Percentiles rank a stretch among this genome's conserved stretches.
Evolutionary conservation across 345 rosid genomes (phyloP).

Genomic region (Physaria fendleri): DNA sequence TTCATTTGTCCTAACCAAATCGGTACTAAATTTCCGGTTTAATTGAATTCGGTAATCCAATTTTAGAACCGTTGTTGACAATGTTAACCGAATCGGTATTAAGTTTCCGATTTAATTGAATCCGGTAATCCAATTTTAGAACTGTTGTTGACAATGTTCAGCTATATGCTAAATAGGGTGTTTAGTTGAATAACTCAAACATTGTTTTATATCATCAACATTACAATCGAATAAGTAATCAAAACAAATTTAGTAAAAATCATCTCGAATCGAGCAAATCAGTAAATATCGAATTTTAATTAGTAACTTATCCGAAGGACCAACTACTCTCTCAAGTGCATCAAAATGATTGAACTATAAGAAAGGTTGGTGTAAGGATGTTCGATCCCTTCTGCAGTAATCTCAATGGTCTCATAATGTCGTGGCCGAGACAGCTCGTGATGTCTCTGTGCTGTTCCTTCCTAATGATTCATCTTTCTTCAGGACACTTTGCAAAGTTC

Average conservation of each 20-base stretch:
- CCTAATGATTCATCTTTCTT: constrained; percentile 35
- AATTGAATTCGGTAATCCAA: not conserved
- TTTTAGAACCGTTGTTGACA: not conserved
- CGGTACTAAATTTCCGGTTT: constrained; percentile 15
- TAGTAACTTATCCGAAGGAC: no score
- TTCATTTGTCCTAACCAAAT: constrained; percentile 19
- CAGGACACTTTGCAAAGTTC: constrained; percentile 46
- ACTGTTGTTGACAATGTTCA: no score
- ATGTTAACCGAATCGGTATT: not conserved
- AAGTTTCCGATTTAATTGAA: constrained; percentile 8
- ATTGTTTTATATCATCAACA: no score
- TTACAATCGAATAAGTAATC: no score
- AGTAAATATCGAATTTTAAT: no score
- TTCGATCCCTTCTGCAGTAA: constrained; percentile 86
- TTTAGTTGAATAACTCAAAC: no score
- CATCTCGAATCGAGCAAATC: no score
- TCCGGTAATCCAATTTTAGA: not conserved
- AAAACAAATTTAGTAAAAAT: no score
- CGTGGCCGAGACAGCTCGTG: constrained; percentile 34
- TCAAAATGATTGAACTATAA: no score
- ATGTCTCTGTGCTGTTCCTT: constrained; percentile 11
- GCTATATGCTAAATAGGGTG: no score
- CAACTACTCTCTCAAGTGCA: no score
- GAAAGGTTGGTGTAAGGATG: constrained; percentile 40
- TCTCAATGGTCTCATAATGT: constrained; percentile 81